Percentiles rank a stretch among this genome's conserved stretches.
These are phyloP conservation scores for Teunomyces pallodes DNA, from an alignment of 805 yeast genomes.

Conservation along the genomic window DNA sequence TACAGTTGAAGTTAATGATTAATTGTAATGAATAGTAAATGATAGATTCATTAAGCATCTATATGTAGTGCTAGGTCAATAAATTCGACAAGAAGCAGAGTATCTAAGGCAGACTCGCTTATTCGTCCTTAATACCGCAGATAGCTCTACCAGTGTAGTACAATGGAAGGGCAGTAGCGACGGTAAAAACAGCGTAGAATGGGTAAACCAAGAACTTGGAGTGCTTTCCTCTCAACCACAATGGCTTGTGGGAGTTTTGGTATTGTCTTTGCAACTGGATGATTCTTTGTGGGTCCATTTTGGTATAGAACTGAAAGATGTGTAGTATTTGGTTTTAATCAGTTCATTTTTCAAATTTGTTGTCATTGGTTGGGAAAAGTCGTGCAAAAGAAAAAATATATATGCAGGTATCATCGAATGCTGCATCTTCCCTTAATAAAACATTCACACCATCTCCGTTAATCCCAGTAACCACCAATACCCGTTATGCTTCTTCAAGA, in stretches of 20 bases:
- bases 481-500: too few species aligned
- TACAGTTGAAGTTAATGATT: constrained; percentile 1
- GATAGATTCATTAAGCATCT: constrained; percentile 1
- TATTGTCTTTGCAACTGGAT: constrained; percentile 44
- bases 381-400: not conserved
- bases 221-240: constrained; percentile 44
- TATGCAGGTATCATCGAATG: not conserved
- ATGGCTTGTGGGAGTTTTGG: constrained; percentile 40
- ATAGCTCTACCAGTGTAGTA: constrained; percentile 72
- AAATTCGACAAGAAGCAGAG: not conserved
- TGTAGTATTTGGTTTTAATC: constrained; percentile 7
- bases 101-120: not conserved
- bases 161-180: constrained; percentile 63
- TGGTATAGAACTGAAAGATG: constrained; percentile 7
- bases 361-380: constrained; percentile 4
- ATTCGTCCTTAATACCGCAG: constrained; percentile 57
- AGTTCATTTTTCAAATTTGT: constrained; percentile 13
- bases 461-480: too few species aligned
- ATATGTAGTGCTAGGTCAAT: not conserved
- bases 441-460: too few species aligned
- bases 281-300: constrained; percentile 47
- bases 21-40: not conserved
- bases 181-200: constrained; percentile 70
- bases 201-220: constrained; percentile 74
- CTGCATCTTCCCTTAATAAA: not conserved